phyloP scores from a whole-genome alignment of 345 rosid species.

The Toxicodendron radicans region DNA sequence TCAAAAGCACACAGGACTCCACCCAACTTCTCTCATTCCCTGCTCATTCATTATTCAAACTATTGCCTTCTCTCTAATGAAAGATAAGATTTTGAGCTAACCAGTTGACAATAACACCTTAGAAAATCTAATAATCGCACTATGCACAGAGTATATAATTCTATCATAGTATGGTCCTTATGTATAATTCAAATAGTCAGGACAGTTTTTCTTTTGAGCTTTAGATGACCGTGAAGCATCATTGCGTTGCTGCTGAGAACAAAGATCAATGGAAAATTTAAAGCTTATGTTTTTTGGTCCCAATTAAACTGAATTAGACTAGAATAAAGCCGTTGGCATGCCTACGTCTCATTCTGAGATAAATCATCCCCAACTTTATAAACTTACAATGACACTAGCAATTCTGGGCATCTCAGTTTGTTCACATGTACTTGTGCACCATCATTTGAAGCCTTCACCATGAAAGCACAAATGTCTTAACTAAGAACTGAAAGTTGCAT shows the following conservation, averaged over 20 bases:
- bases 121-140: too few relatives aligned
- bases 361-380: not conserved
- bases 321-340: not conserved
- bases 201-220: too few relatives aligned
- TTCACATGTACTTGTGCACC: not conserved
- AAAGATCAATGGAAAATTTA: not conserved
- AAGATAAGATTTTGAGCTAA: not conserved
- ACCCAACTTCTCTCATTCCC: not conserved
- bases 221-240: too few relatives aligned
- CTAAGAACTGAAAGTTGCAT: not conserved
- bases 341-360: not conserved
- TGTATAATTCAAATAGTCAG: too few relatives aligned
- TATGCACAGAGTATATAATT: too few relatives aligned
- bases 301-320: not conserved
- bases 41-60: not conserved
- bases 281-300: not conserved
- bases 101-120: not conserved
- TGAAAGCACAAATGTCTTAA: not conserved
- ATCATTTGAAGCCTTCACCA: not conserved
- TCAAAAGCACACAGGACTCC: not conserved
- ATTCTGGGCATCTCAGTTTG: not conserved
- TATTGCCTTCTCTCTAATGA: too few relatives aligned
- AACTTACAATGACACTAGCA: not conserved
- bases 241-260: not conserved
- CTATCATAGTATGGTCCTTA: too few relatives aligned